Base-by-base conservation (phyloP, 2,329 filamentous ascomycete species). In the Didymella arachidicola region DNA sequence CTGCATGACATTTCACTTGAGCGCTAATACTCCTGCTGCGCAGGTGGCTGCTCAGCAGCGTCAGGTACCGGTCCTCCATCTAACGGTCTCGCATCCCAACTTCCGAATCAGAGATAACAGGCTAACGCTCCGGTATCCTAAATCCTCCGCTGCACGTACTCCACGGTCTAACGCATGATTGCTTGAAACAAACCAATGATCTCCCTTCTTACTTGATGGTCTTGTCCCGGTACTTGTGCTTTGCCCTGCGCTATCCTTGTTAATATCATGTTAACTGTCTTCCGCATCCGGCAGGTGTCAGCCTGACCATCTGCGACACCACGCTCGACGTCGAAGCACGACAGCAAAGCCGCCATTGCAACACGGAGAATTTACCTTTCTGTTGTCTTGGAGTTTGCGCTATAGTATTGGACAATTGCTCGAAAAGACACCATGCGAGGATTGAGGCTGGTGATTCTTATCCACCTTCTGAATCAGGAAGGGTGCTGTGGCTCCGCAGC, bases 221-320 rank as follows among this genome's bases (percentile, higher is more conserved):
- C 48, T 56, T 56, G 57, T 58, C 54, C 49, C 53, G 59, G 59
- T 44, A 50, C 41, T 58, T 58, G 26, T 3, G 18, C 59, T 57
- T 61, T 53, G 54, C 54, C 42, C 25, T 27, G 32, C 27, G 8
- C 42, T 29, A 57, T 47, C 53, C 48, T 39, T 55, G 53, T 29
- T 16, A 11, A 53, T 54, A 32, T 19, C 26, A 50, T 43, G 50
- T 61, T 50, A 55, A 44, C 6, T 38, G 22, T 39, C 46, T 29
- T 53, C 59, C 41, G 3, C 10, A 61, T 53, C 25, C 29, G 59
- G 59, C 53, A 61, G 59, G 59, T 61, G 59, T 53, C 32, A 61
- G 54, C 45, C 36, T 54, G 53, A 48, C 49, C 53, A 54, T 49
- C 50, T 47, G 53, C n/a, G 32, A 46, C 26, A 57, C 44, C 22